Conservation (phyloP, 2,329 filamentous ascomycete genomes). For the Penicillium corylophilum region DNA sequence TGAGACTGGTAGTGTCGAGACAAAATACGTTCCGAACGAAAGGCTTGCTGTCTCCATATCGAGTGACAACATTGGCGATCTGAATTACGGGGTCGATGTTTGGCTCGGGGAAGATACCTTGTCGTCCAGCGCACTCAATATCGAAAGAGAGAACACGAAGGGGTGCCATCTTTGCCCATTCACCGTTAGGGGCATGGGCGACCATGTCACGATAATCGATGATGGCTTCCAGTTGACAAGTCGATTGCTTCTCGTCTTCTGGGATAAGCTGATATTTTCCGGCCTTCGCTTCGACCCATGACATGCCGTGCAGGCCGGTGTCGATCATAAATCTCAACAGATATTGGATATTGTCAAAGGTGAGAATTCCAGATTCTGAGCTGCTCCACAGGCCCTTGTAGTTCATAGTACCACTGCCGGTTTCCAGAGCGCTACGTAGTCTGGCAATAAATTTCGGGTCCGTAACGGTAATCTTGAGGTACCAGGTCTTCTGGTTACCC, state of each 20-base stretch:
- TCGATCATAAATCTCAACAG: slow-evolving; percentile 97
- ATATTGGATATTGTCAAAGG: slow-evolving; percentile 95
- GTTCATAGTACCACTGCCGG: slow-evolving; percentile 65
- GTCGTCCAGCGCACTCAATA: slow-evolving; percentile 96
- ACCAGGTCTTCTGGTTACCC: slow-evolving; percentile 87
- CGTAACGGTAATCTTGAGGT: slow-evolving; percentile 87
- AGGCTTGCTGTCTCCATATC: slow-evolving; percentile 91
- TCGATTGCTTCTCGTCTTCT: slow-evolving; percentile 71
- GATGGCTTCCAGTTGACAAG: slow-evolving; percentile 92
- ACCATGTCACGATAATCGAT: slow-evolving; percentile 81
- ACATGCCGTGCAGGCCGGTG: slow-evolving; percentile 91
- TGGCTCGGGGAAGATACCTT: slow-evolving; percentile 94
- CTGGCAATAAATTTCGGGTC: slow-evolving; percentile 81
- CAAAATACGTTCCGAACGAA: slow-evolving; percentile 98
- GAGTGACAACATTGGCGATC: slow-evolving; percentile 93
- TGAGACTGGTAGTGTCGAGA: slow-evolving; percentile 84
- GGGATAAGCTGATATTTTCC: slow-evolving; percentile 70
- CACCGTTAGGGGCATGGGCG: slow-evolving; percentile 82
- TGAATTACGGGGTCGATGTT: slow-evolving; percentile 93
- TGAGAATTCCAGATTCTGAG: slow-evolving; percentile 70
- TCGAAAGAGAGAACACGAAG: slow-evolving; percentile 92
- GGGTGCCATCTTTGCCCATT: slow-evolving; percentile 98
- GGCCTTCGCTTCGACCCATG: slow-evolving; percentile 86
- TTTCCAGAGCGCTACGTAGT: slow-evolving; percentile 73
- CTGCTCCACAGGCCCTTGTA: slow-evolving; percentile 88